These are phyloP conservation scores for Aspergillus campestris DNA, from an alignment of 495 filamentous ascomycete genomes.

Conservation along the genomic window DNA sequence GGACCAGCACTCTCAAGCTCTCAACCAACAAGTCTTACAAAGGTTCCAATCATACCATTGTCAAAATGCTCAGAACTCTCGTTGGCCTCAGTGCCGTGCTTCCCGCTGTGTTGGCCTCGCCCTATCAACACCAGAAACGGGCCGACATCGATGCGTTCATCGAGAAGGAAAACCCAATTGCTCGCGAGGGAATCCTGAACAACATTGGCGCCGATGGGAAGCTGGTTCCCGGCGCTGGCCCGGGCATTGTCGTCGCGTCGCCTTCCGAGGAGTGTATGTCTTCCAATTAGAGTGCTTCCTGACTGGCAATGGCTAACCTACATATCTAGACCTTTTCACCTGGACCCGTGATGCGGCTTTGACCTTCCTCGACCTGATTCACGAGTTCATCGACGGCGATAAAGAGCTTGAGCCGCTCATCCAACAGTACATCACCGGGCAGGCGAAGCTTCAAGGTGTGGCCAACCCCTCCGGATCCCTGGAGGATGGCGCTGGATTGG, in stretches of 20 bases:
- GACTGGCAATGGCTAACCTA: constrained; percentile 9
- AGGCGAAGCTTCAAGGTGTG: constrained; percentile 44
- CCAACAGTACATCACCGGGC: constrained; percentile 45
- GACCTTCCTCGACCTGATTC: constrained; percentile 45
- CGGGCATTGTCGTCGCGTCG: constrained; percentile 48
- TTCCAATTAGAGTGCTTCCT: background rate
- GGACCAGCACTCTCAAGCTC: no score
- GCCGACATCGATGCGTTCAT: constrained; percentile 42
- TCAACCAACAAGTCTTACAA: no score
- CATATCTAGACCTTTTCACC: constrained; percentile 41
- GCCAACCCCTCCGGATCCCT: constrained; percentile 48
- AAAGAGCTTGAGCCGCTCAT: constrained; percentile 32
- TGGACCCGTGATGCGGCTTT: constrained; percentile 55
- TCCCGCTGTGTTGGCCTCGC: no score
- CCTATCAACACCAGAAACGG: no score
- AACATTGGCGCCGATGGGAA: constrained; percentile 49
- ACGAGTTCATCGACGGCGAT: constrained; percentile 37
- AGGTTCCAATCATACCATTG: no score
- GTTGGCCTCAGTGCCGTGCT: no score
- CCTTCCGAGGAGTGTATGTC: constrained; percentile 47
- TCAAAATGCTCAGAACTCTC: no score
- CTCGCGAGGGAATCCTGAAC: constrained; percentile 46
- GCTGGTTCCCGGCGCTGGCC: constrained; percentile 32
- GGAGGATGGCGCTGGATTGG: constrained; percentile 40
- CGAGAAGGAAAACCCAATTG: constrained; percentile 40